Percentiles rank a stretch among this genome's conserved stretches.
phyloP scores from a whole-genome alignment of 441 rosid genomes.

The Gossypium davidsonii region DNA sequence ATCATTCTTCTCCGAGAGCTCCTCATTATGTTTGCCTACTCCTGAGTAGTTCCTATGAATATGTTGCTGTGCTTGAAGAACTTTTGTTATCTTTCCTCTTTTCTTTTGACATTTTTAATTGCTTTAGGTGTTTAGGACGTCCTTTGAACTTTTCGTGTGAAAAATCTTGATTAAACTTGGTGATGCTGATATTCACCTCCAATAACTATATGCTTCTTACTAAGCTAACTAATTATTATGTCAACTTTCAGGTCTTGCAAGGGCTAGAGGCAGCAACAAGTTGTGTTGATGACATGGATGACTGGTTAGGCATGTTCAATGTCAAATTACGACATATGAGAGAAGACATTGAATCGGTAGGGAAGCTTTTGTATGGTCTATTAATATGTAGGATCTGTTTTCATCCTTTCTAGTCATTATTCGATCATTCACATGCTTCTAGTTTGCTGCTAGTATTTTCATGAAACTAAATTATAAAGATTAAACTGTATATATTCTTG shows the following conservation, averaged over 20 bases:
- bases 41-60: neutral
- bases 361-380: slow-evolving; percentile 12
- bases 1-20: neutral
- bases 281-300: slow-evolving; percentile 97
- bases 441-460: slow-evolving; percentile 1
- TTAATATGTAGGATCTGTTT: slow-evolving; percentile 9
- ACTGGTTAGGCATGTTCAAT: slow-evolving; percentile 97
- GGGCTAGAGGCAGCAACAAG: slow-evolving; percentile 94
- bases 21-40: slow-evolving; percentile 1
- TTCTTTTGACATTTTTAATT: neutral
- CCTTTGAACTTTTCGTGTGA: neutral
- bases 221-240: slow-evolving; percentile 17
- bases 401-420: slow-evolving; percentile 8
- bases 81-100: neutral
- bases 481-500: neutral
- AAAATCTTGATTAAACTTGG: neutral
- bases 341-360: slow-evolving; percentile 96
- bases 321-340: slow-evolving; percentile 98
- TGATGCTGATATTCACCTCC: neutral
- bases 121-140: neutral
- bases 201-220: neutral
- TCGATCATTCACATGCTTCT: neutral
- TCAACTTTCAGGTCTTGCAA: slow-evolving; percentile 66
- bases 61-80: neutral
- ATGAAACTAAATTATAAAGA: slow-evolving; percentile 2